These are phyloP conservation scores for Alternaria novae-zelandiae DNA, from an alignment of 2,329 filamentous ascomycete genomes.

Conservation along the genomic window DNA sequence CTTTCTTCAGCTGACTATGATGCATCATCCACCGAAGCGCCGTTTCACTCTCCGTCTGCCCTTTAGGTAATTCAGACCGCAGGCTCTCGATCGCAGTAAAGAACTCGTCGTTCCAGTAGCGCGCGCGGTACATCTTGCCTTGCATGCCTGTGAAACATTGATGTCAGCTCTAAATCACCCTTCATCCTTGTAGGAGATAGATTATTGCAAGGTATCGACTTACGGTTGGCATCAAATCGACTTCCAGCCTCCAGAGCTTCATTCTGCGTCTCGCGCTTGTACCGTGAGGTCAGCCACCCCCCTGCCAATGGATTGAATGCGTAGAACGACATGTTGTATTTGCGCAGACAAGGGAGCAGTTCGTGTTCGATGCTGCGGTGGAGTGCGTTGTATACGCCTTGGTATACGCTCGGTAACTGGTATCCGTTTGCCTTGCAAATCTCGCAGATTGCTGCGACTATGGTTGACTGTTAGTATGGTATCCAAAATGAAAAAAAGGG, in stretches of 20 bases:
- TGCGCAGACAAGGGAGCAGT: slow-evolving; percentile 27
- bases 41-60: slow-evolving; percentile 50
- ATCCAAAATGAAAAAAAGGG: too few species aligned
- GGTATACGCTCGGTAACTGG: slow-evolving; percentile 55
- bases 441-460: slow-evolving; percentile 56
- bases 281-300: slow-evolving; percentile 23
- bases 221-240: slow-evolving; percentile 33
- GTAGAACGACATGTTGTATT: slow-evolving; percentile 25
- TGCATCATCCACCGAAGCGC: slow-evolving; percentile 55
- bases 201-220: neutral
- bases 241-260: slow-evolving; percentile 46
- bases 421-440: slow-evolving; percentile 52
- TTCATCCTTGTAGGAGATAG: too few species aligned
- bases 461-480: neutral
- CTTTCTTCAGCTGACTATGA: slow-evolving; percentile 58
- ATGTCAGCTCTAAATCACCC: neutral
- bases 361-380: slow-evolving; percentile 26
- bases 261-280: slow-evolving; percentile 55
- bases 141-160: slow-evolving; percentile 49
- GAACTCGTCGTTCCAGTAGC: slow-evolving; percentile 53
- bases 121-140: slow-evolving; percentile 46
- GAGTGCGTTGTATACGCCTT: slow-evolving; percentile 44
- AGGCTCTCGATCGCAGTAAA: slow-evolving; percentile 54
- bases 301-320: slow-evolving; percentile 28
- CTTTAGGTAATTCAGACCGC: slow-evolving; percentile 41